Conservation (phyloP, 768 basidiomycete genomes). For the Nidula microcarpa region DNA sequence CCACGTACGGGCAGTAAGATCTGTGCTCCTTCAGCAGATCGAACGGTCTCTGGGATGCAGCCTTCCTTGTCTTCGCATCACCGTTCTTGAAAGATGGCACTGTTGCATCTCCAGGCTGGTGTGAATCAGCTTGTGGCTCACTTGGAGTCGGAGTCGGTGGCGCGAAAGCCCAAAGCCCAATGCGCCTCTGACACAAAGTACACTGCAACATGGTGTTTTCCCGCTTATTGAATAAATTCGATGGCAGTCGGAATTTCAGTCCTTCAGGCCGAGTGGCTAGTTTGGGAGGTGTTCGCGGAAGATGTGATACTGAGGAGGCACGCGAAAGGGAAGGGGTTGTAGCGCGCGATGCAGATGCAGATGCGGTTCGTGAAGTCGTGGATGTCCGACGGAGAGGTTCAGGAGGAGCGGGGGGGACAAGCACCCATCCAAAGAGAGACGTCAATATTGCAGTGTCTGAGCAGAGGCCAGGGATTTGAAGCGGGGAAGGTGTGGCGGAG, state of each 20-base stretch:
- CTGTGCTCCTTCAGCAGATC: slow-evolving; percentile 81
- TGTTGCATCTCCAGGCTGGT: slow-evolving; percentile 8
- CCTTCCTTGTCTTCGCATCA: slow-evolving; percentile 10
- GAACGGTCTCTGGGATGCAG: slow-evolving; percentile 45
- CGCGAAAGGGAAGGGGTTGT: slow-evolving; percentile 28
- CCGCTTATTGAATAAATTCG: slow-evolving; percentile 22
- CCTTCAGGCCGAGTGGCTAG: not conserved
- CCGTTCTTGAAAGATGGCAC: slow-evolving; percentile 15
- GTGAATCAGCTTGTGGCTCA: slow-evolving; percentile 2
- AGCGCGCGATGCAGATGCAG: slow-evolving; percentile 22
- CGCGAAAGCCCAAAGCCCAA: slow-evolving; percentile 75
- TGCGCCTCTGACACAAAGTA: slow-evolving; percentile 68
- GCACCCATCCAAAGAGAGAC: slow-evolving; percentile 49
- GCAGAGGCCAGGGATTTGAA: slow-evolving; percentile 9
- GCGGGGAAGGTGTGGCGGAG: not conserved
- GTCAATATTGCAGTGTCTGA: slow-evolving; percentile 42
- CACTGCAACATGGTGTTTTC: slow-evolving; percentile 62
- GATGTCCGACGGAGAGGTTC: slow-evolving; percentile 24
- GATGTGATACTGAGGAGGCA: slow-evolving; percentile 25
- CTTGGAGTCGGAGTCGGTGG: slow-evolving; percentile 12
- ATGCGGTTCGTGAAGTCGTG: slow-evolving; percentile 25
- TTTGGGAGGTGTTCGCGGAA: slow-evolving; percentile 10
- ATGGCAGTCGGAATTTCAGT: slow-evolving; percentile 23
- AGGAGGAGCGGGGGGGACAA: slow-evolving; percentile 30
- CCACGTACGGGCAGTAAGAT: slow-evolving; percentile 83